These are phyloP conservation scores for Phytophthora citricola DNA, from an alignment of 352 stramenopile species.

Conservation along the genomic window DNA sequence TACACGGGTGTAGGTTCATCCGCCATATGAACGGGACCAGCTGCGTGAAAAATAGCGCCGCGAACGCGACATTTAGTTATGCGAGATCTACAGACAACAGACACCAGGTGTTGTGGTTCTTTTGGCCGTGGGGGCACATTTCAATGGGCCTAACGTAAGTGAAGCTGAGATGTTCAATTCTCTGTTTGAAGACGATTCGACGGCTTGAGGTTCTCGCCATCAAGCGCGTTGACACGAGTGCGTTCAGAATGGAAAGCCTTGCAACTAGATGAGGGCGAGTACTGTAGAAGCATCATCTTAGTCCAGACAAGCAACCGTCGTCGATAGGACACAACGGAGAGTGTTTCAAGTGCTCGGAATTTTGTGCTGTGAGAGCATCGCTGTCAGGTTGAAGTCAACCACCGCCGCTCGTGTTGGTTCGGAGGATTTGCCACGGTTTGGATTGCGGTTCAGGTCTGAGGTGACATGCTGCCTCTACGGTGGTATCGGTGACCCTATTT, in stretches of 20 bases:
- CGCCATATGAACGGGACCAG: slow-evolving; percentile 16
- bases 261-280: neutral
- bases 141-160: slow-evolving; percentile 9
- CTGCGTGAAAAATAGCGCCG: slow-evolving; percentile 7
- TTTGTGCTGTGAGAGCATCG: neutral
- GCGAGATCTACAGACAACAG: slow-evolving; percentile 5
- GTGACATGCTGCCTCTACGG: too few species aligned
- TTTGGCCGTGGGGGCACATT: slow-evolving; percentile 1
- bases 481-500: too few species aligned
- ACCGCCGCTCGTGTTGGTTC: neutral
- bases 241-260: slow-evolving; percentile 33
- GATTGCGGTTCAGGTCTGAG: slow-evolving; percentile 1
- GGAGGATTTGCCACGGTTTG: slow-evolving; percentile 13
- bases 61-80: slow-evolving; percentile 13
- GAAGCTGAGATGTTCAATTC: neutral
- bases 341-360: slow-evolving; percentile 12
- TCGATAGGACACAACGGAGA: slow-evolving; percentile 22
- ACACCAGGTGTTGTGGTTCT: slow-evolving; percentile 7
- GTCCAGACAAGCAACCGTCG: slow-evolving; percentile 13
- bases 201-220: slow-evolving; percentile 3
- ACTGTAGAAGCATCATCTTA: slow-evolving; percentile 22
- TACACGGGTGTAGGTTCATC: neutral
- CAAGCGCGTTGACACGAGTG: slow-evolving; percentile 37
- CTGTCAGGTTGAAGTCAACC: slow-evolving; percentile 13
- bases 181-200: too few species aligned